Percentiles rank a stretch among this genome's conserved stretches.
Conservation (phyloP, 495 filamentous ascomycete genomes). For the Xylaria intraflava region DNA sequence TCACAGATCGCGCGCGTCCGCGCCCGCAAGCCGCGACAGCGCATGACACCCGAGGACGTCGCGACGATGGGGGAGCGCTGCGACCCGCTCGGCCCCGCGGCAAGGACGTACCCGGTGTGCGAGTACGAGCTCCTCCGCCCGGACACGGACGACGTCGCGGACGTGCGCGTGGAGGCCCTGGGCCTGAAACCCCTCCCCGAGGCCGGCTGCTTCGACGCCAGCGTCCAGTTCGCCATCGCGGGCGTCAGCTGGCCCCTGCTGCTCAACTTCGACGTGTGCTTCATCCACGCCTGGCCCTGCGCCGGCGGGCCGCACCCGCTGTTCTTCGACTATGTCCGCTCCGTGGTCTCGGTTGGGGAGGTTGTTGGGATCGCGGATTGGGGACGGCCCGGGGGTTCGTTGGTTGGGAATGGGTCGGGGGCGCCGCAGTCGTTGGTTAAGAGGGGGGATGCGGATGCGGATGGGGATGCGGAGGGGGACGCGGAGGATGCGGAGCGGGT, state of each 20-base stretch:
- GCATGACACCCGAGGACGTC: conserved; percentile 44
- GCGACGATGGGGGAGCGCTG: conserved; percentile 53
- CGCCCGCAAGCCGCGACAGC: conserved; percentile 40
- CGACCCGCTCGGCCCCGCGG: conserved; percentile 55
- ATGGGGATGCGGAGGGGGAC: no score
- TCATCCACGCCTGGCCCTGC: conserved; percentile 61
- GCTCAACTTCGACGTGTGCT: conserved; percentile 58
- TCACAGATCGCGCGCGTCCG: conserved; percentile 58
- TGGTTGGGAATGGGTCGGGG: no score
- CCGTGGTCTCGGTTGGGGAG: conserved; percentile 48
- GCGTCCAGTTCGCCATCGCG: conserved; percentile 60
- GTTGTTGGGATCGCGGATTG: conserved; percentile 57
- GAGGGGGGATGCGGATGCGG: no score
- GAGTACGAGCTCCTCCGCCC: conserved; percentile 54
- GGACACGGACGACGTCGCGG: conserved; percentile 47
- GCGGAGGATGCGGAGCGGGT: conserved; percentile 50
- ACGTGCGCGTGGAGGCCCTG: conserved; percentile 59
- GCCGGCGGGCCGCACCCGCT: conserved; percentile 61
- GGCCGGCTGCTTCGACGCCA: conserved; percentile 52
- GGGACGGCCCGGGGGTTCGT: conserved; percentile 40
- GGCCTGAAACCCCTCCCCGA: conserved; percentile 36
- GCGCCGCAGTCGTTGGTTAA: no score
- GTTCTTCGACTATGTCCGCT: conserved; percentile 60
- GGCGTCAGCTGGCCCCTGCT: conserved; percentile 57
- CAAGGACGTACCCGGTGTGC: conserved; percentile 50